Evolutionary conservation across 495 filamentous ascomycete species (phyloP).

Genomic region (Podospora tetraspora): DNA sequence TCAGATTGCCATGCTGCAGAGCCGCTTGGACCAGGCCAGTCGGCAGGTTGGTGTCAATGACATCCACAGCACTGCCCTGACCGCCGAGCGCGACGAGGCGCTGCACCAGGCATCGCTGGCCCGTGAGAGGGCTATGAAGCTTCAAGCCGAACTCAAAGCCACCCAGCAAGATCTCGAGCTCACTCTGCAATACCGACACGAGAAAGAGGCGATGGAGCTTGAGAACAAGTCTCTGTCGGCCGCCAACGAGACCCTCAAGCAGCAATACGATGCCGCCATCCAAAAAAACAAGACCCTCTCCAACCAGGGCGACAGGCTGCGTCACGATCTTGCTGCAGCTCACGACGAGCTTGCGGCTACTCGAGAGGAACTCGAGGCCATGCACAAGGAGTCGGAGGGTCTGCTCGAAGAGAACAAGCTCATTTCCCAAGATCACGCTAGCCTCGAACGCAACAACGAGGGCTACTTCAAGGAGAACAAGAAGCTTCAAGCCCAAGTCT

Average conservation of each 20-base stretch:
- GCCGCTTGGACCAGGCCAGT: slow-evolving; percentile 43
- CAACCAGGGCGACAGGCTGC: slow-evolving; percentile 34
- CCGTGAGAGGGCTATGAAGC: slow-evolving; percentile 39
- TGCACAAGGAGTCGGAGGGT: slow-evolving; percentile 28
- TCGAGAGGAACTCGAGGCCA: slow-evolving; percentile 32
- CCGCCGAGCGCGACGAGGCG: slow-evolving; percentile 43
- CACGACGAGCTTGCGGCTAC: slow-evolving; percentile 33
- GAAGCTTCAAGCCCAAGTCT: slow-evolving; percentile 38
- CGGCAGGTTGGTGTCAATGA: slow-evolving; percentile 42
- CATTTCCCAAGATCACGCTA: slow-evolving; percentile 38
- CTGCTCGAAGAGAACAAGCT: slow-evolving; percentile 36
- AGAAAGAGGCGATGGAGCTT: slow-evolving; percentile 30
- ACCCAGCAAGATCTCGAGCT: slow-evolving; percentile 35
- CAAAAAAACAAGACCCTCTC: slow-evolving; percentile 25
- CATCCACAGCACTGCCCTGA: slow-evolving; percentile 42
- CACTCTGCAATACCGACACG: slow-evolving; percentile 28
- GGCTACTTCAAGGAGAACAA: slow-evolving; percentile 44
- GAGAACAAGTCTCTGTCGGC: slow-evolving; percentile 33
- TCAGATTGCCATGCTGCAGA: slow-evolving; percentile 37
- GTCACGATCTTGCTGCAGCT: slow-evolving; percentile 31
- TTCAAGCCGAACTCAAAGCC: slow-evolving; percentile 38
- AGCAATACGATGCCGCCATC: slow-evolving; percentile 24
- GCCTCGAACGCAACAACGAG: slow-evolving; percentile 44
- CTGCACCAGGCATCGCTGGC: slow-evolving; percentile 39
- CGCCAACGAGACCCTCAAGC: slow-evolving; percentile 31